phyloP scores from a whole-genome alignment of 441 rosid species.

The Corymbia citriodora region DNA sequence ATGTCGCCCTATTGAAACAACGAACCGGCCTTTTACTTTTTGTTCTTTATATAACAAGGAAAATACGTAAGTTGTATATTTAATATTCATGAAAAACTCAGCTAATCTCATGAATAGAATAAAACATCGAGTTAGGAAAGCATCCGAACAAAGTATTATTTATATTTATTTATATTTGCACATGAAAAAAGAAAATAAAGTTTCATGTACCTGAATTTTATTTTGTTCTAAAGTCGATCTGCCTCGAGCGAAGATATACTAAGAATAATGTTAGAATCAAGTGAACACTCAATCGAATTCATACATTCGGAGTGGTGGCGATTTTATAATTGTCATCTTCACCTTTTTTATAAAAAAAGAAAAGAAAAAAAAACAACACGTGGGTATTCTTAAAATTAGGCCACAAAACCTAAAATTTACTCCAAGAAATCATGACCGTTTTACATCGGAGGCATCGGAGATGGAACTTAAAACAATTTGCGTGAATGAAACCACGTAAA shows the following conservation, averaged over 20 bases:
- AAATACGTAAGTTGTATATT: not conserved
- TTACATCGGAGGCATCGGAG: not conserved
- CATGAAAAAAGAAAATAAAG: not conserved
- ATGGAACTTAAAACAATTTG: not conserved
- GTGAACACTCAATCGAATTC: not conserved
- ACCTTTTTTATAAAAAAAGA: not conserved
- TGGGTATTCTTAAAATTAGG: not conserved
- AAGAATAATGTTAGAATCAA: not conserved
- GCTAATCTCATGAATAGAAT: not conserved
- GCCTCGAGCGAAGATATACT: not conserved
- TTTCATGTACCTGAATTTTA: not conserved
- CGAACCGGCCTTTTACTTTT: not conserved
- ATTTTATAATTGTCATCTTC: not conserved
- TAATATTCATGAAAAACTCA: not conserved
- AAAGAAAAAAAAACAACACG: not conserved
- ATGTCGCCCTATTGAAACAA: not conserved
- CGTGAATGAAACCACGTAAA: not conserved
- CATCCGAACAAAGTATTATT: not conserved
- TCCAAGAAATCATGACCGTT: not conserved
- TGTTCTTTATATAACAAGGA: not conserved
- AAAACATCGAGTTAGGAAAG: not conserved
- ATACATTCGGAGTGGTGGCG: not conserved
- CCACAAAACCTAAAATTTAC: not conserved
- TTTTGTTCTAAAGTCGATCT: not conserved
- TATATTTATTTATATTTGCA: not conserved